Base-by-base conservation (phyloP, 1,139 yeast species). In the Lodderomyces metapsilosis region DNA sequence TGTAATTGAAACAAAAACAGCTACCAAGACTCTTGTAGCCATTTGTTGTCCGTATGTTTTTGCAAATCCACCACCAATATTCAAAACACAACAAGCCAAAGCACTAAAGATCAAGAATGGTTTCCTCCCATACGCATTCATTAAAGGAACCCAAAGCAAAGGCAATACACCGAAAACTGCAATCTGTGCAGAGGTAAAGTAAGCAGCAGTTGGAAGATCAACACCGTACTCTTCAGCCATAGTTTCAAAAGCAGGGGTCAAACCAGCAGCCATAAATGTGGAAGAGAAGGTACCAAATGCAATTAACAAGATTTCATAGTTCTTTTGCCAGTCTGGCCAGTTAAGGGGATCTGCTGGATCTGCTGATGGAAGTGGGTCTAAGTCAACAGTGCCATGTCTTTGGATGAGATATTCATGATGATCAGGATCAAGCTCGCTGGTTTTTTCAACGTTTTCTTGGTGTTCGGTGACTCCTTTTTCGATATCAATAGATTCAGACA, bases 251-350 rank as follows among this genome's bases (percentile, higher is more conserved):
- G 55, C 52, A 10, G 54, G 54, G 8, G 52, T 48, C 21, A 50
- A 40, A 15, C 53, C 55, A 12, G 54, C 53, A 22, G 55, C 52
- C 52, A 52, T 49, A 23, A 52, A 50, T 7, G 53, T 52, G 18
- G 50, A 42, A 24, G 47, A 37, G 28, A 50, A 50, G 12, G 52
- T 42, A 31, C 52, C 51, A 34, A 52, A 49, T 1, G 55, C 48
- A 31, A 52, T 45, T 34, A 50, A 32, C 24, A 42, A n/a, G 12
- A 52, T 49, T 37, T 45, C 48, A 34, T 38, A 47, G 16, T 45
- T 44, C 32, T 45, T 47, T 34, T 43, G 42, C 50, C 51, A 44
- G 18, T 40, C 41, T 4, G 55, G 49, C 56, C 56, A 52, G 32
- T 52, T 52, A 12, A 52, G 46, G 2, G 56, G 56, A 30, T 52